Evolutionary conservation across 305 asterid species (phyloP).

Genomic region (Fraxinus paxiana): DNA sequence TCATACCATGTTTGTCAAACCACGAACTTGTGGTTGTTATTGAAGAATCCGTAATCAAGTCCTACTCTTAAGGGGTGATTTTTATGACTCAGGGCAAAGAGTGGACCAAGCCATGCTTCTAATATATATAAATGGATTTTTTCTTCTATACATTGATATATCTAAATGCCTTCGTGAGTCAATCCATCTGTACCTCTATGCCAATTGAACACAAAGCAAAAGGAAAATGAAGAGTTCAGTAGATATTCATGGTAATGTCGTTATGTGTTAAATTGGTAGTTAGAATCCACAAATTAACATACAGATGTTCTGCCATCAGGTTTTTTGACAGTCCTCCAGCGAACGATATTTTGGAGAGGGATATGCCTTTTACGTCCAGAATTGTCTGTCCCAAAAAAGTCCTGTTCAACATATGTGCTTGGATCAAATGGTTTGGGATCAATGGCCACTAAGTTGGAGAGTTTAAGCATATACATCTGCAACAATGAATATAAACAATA

Average conservation of each 20-base stretch:
- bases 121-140: not conserved
- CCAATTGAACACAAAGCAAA: not conserved
- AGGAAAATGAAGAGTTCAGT: not conserved
- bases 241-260: not conserved
- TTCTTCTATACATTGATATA: not conserved
- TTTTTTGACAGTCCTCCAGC: conserved; percentile 45
- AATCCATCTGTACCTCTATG: not conserved
- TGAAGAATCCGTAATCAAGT: not conserved
- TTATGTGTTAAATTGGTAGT: not conserved
- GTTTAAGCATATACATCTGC: conserved; percentile 54
- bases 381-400: conserved; percentile 43
- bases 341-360: conserved; percentile 47
- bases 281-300: conserved; percentile 24
- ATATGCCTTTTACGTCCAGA: conserved; percentile 49
- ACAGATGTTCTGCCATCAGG: conserved; percentile 49
- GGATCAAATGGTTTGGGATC: conserved; percentile 35
- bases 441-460: conserved; percentile 52
- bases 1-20: not conserved
- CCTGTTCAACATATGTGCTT: conserved; percentile 40
- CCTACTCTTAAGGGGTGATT: not conserved
- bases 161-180: not conserved
- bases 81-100: not conserved
- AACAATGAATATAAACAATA: conserved; percentile 15
- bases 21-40: not conserved
- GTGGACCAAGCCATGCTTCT: not conserved